A percentile compares a stretch with the other conserved stretches of the same genome.
These are phyloP conservation scores for Pythium aphanidermatum DNA, from an alignment of 352 stramenopile species.

Conservation along the genomic window DNA sequence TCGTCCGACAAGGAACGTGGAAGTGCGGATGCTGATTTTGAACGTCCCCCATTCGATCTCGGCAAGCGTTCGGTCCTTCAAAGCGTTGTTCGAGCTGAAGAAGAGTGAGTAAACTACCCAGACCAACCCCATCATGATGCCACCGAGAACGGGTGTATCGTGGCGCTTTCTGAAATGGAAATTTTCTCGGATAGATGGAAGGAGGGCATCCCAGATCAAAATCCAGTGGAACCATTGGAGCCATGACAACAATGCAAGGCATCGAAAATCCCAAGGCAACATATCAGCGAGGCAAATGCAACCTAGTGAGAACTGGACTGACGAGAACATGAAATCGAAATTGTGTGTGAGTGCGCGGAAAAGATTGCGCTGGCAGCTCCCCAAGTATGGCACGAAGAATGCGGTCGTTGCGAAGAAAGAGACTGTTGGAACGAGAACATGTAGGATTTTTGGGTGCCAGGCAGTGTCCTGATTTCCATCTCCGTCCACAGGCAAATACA, in stretches of 20 bases:
- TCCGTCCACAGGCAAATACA: conserved; percentile 12
- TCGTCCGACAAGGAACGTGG: conserved; percentile 9
- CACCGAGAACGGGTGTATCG: conserved; percentile 12
- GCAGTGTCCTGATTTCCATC: neutral
- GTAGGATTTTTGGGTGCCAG: neutral
- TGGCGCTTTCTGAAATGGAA: conserved; percentile 17
- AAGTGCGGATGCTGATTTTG: conserved; percentile 6
- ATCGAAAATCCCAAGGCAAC: conserved; percentile 18
- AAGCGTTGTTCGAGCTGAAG: conserved; percentile 15
- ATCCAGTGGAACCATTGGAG: conserved; percentile 21
- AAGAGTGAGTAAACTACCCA: conserved; percentile 22
- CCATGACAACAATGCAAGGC: conserved; percentile 11
- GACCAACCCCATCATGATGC: conserved; percentile 11
- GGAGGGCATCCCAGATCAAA: conserved; percentile 14
- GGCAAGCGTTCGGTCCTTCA: conserved; percentile 10
- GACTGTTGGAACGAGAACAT: neutral
- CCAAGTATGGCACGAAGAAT: conserved; percentile 6
- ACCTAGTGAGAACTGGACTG: conserved; percentile 7
- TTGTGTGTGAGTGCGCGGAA: conserved; percentile 6
- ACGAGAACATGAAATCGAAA: conserved; percentile 21
- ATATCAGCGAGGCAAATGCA: conserved; percentile 16
- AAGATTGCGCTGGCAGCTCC: conserved; percentile 14
- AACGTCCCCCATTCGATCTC: conserved; percentile 6
- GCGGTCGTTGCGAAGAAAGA: conserved; percentile 4
- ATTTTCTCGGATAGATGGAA: conserved; percentile 4